phyloP scores from a whole-genome alignment of 2,329 filamentous ascomycete genomes.

The Bretziella fagacearum region DNA sequence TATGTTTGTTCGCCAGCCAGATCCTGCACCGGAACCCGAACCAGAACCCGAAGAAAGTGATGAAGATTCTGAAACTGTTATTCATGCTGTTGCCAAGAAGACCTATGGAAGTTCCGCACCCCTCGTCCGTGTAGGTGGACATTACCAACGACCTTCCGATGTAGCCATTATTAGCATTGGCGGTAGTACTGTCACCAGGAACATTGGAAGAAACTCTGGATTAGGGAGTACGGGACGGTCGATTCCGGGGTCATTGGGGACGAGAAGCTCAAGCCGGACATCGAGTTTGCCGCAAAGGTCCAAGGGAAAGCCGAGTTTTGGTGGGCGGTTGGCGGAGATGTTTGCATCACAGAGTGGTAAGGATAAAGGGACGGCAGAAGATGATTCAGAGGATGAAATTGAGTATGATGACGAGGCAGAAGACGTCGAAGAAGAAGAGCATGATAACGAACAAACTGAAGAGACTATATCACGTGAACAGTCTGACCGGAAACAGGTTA shows the following conservation, averaged over 20 bases:
- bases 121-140: neutral
- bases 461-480: neutral
- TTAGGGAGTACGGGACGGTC: neutral
- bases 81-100: neutral
- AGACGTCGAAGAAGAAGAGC: slow-evolving; percentile 14
- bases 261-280: neutral
- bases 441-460: slow-evolving; percentile 27
- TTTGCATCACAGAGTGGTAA: slow-evolving; percentile 23
- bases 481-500: neutral
- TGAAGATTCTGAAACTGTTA: neutral
- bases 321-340: slow-evolving; percentile 27
- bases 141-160: slow-evolving; percentile 40
- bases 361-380: slow-evolving; percentile 13
- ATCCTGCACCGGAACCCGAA: neutral
- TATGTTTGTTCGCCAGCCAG: neutral
- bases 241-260: neutral
- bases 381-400: slow-evolving; percentile 18
- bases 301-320: slow-evolving; percentile 24
- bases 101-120: neutral
- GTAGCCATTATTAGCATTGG: slow-evolving; percentile 62
- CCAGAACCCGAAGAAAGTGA: neutral
- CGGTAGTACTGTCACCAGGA: slow-evolving; percentile 45
- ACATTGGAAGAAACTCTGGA: slow-evolving; percentile 40
- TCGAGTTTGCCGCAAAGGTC: neutral
- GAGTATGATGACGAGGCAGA: slow-evolving; percentile 21